These are phyloP conservation scores for Petunia secreta DNA, from an alignment of 257 asterid species.

Conservation along the genomic window DNA sequence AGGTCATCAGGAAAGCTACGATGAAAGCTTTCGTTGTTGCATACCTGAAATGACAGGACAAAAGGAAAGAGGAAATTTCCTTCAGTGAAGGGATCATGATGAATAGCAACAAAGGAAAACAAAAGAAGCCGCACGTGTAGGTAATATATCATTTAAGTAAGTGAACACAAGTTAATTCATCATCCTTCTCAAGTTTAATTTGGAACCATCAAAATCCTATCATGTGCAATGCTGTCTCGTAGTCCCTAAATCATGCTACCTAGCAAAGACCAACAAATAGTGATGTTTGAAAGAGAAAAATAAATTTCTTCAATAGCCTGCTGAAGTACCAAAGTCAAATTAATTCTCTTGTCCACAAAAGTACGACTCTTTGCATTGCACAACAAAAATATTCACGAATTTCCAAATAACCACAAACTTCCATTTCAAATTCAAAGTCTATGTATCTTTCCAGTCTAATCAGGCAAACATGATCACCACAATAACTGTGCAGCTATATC, in stretches of 20 bases:
- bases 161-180: neutral
- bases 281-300: neutral
- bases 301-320: neutral
- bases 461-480: neutral
- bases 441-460: neutral
- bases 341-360: neutral
- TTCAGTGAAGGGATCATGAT: neutral
- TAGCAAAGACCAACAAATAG: neutral
- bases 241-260: neutral
- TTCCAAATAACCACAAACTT: neutral
- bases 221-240: neutral
- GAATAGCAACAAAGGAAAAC: neutral
- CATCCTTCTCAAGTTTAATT: neutral
- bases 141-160: neutral
- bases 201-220: neutral
- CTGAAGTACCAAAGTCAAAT: neutral
- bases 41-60: slow-evolving; percentile 59
- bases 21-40: slow-evolving; percentile 86
- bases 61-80: slow-evolving; percentile 3
- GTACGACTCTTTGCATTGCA: neutral
- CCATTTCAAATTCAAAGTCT: neutral
- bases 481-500: neutral
- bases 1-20: slow-evolving; percentile 75
- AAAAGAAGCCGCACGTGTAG: neutral
- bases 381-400: neutral